Conservation (phyloP, 2,329 filamentous ascomycete species). For the Cryphonectria radicalis region DNA sequence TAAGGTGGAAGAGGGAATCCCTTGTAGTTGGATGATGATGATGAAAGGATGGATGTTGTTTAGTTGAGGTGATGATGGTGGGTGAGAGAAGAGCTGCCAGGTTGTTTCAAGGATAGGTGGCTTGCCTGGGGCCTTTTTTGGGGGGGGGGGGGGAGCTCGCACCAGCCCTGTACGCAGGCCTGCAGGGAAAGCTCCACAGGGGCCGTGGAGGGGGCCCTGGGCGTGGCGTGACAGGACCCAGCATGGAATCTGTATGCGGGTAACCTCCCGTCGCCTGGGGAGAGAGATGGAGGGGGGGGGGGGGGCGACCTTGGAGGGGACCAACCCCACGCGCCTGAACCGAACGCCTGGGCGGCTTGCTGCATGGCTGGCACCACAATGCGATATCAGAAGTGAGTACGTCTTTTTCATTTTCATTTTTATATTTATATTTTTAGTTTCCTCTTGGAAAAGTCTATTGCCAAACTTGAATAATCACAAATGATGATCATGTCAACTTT, state of each 20-base stretch:
- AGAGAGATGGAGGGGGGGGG: neutral
- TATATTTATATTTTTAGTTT: neutral
- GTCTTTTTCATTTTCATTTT: neutral
- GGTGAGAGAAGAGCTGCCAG: neutral
- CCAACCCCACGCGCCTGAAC: neutral
- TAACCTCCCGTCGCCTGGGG: neutral
- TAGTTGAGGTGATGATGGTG: neutral
- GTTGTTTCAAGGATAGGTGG: conserved; percentile 7
- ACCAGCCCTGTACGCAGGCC: conserved; percentile 2
- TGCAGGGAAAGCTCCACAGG: conserved; percentile 11
- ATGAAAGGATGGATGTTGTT: neutral
- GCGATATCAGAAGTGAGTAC: neutral
- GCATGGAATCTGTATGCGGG: conserved; percentile 7
- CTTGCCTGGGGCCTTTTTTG: neutral
- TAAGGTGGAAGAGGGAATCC: neutral
- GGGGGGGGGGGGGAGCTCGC: neutral
- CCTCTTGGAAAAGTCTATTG: too few species aligned
- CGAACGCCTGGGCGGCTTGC: neutral
- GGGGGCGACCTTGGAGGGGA: neutral
- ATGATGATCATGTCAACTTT: too few species aligned
- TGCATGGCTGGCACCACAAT: neutral
- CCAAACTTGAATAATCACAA: too few species aligned
- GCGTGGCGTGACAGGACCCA: conserved; percentile 3
- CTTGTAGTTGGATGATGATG: neutral
- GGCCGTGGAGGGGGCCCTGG: neutral